These are phyloP conservation scores for Solanum acaule DNA, from an alignment of 257 asterid genomes.

Conservation along the genomic window DNA sequence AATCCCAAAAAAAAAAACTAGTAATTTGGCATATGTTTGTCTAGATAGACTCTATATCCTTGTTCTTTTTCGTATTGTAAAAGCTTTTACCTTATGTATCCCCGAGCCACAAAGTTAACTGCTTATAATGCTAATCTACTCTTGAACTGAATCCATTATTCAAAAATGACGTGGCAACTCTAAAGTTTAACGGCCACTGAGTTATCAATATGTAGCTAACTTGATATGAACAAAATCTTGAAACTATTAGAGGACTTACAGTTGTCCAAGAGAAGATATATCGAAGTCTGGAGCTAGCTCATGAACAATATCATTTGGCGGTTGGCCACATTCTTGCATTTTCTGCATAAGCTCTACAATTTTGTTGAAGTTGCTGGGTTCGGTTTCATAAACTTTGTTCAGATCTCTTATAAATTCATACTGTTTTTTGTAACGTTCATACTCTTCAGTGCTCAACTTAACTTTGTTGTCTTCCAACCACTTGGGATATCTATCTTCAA, in stretches of 20 bases:
- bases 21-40: neutral
- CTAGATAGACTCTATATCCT: neutral
- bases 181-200: neutral
- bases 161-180: neutral
- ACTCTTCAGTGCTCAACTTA: conserved; percentile 56
- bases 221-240: neutral
- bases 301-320: conserved; percentile 81
- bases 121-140: neutral
- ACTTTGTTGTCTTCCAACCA: conserved; percentile 80
- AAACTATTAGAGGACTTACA: conserved; percentile 38
- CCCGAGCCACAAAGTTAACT: neutral
- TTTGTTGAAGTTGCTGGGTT: conserved; percentile 84
- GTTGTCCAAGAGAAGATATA: conserved; percentile 62
- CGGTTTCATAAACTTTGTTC: conserved; percentile 60
- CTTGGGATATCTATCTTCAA: conserved; percentile 80
- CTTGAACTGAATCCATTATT: neutral
- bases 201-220: neutral
- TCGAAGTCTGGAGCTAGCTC: conserved; percentile 92
- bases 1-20: too few species aligned
- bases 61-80: neutral
- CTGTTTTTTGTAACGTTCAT: conserved; percentile 49
- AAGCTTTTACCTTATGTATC: neutral
- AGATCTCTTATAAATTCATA: conserved; percentile 60
- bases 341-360: conserved; percentile 97
- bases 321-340: conserved; percentile 99